Percentiles rank a stretch among this genome's conserved stretches.
phyloP scores from a whole-genome alignment of 306 rosid genomes.

The Styphnolobium japonicum region DNA sequence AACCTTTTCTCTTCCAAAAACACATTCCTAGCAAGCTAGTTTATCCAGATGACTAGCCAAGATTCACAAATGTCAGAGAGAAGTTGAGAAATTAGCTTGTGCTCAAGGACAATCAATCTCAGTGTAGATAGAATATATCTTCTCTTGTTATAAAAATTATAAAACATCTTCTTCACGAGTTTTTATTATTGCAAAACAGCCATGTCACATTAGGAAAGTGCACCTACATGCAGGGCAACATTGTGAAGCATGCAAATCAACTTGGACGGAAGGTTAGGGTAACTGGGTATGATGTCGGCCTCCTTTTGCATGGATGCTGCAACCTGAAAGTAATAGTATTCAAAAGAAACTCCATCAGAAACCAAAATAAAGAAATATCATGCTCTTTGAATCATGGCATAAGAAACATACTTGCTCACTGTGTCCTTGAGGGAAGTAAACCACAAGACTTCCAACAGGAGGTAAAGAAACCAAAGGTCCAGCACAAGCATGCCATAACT shows the following conservation, averaged over 20 bases:
- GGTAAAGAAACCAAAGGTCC: slow-evolving; percentile 96
- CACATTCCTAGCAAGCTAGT: neutral
- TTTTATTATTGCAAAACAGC: slow-evolving; percentile 9
- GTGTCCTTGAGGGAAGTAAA: slow-evolving; percentile 97
- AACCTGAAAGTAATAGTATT: slow-evolving; percentile 54
- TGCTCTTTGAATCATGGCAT: neutral
- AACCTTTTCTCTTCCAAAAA: neutral
- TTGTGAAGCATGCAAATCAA: slow-evolving; percentile 96
- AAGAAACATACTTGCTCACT: slow-evolving; percentile 76
- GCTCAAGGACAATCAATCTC: neutral
- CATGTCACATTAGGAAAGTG: slow-evolving; percentile 9
- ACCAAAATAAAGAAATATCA: slow-evolving; percentile 13
- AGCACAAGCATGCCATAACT: slow-evolving; percentile 99
- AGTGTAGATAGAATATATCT: neutral
- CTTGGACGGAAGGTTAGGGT: slow-evolving; percentile 97
- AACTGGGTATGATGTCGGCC: slow-evolving; percentile 87
- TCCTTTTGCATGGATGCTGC: slow-evolving; percentile 99
- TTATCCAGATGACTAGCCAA: neutral
- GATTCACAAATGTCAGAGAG: neutral
- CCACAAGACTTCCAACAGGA: slow-evolving; percentile 90
- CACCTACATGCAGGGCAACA: slow-evolving; percentile 81
- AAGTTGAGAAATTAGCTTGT: neutral
- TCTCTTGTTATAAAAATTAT: neutral
- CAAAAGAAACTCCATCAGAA: slow-evolving; percentile 25
- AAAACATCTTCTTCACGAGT: neutral